Conservation (phyloP, 2,329 filamentous ascomycete genomes). For the Pseudopyrenochaeta lycopersici region DNA sequence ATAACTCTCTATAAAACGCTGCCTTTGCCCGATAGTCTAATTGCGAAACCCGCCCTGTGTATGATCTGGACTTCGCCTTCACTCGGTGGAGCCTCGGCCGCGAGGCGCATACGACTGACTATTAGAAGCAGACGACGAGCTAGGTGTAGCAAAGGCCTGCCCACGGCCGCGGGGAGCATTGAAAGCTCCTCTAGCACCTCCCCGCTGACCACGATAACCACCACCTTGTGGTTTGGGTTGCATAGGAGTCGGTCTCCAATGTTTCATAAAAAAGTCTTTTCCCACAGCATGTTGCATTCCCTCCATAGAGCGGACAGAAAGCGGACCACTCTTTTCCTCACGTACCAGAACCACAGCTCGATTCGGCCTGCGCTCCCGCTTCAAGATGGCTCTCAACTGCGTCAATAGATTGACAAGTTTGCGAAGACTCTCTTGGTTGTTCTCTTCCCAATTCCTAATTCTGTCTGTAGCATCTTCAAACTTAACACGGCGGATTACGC, state of each 20-base stretch:
- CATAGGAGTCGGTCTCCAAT: constrained; percentile 19
- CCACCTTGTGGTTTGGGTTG: neutral
- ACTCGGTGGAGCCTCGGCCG: neutral
- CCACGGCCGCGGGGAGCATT: constrained; percentile 1
- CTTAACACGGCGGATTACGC: constrained; percentile 20
- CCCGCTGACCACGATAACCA: neutral
- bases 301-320: constrained; percentile 26
- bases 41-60: neutral
- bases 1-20: too few species aligned
- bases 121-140: neutral
- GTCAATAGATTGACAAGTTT: constrained; percentile 32
- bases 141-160: neutral
- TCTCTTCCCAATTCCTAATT: constrained; percentile 30
- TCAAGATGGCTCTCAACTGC: constrained; percentile 18
- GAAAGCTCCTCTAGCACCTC: constrained; percentile 3
- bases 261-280: constrained; percentile 17
- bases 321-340: constrained; percentile 24
- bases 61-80: neutral
- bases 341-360: constrained; percentile 24
- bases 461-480: constrained; percentile 25
- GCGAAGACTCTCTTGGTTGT: constrained; percentile 29
- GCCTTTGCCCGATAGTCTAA: too few species aligned
- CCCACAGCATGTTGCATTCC: constrained; percentile 15
- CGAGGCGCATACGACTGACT: neutral
- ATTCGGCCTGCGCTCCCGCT: constrained; percentile 19